Percentiles rank a stretch among this genome's conserved stretches.
These are phyloP conservation scores for Aspergillus oerlinghausenensis DNA, from an alignment of 2,329 filamentous ascomycete genomes.

Conservation along the genomic window DNA sequence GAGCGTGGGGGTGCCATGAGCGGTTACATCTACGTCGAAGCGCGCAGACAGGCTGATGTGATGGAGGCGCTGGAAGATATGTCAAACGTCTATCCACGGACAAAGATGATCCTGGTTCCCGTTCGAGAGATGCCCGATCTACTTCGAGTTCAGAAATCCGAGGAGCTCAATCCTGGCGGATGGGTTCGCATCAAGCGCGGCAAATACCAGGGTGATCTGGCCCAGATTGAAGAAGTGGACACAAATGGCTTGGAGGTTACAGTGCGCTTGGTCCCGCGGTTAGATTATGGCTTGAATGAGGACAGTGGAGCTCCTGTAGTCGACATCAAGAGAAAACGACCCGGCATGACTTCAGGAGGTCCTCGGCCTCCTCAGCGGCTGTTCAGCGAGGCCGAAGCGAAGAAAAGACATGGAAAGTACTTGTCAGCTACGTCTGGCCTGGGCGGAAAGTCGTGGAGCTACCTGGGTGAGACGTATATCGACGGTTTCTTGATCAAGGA, in stretches of 20 bases:
- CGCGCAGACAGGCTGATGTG: slow-evolving; percentile 80
- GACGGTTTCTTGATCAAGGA: slow-evolving; percentile 93
- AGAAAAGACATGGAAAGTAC: slow-evolving; percentile 72
- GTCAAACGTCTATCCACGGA: slow-evolving; percentile 82
- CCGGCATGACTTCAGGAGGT: slow-evolving; percentile 47
- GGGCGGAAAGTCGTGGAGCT: slow-evolving; percentile 69
- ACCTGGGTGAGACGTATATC: slow-evolving; percentile 83
- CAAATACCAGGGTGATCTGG: slow-evolving; percentile 83
- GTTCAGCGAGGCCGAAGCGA: slow-evolving; percentile 89
- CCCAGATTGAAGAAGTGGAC: slow-evolving; percentile 86
- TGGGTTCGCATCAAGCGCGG: slow-evolving; percentile 84
- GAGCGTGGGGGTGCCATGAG: slow-evolving; percentile 86
- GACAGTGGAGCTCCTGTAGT: slow-evolving; percentile 56
- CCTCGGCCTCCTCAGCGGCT: slow-evolving; percentile 79
- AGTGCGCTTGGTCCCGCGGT: slow-evolving; percentile 79
- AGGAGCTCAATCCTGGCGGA: slow-evolving; percentile 76
- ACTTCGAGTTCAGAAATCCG: slow-evolving; percentile 82
- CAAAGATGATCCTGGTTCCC: slow-evolving; percentile 80
- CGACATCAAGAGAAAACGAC: slow-evolving; percentile 76
- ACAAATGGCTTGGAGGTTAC: slow-evolving; percentile 86
- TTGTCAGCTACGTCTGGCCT: slow-evolving; percentile 51
- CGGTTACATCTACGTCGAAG: slow-evolving; percentile 93
- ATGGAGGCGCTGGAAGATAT: slow-evolving; percentile 76
- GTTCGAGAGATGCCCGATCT: slow-evolving; percentile 98
- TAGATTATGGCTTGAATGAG: slow-evolving; percentile 88